Evolutionary conservation across 2,329 filamentous ascomycete species (phyloP), one percentile per base, ranked within the genome.

Genomic region (Microcyclospora pomicola): DNA sequence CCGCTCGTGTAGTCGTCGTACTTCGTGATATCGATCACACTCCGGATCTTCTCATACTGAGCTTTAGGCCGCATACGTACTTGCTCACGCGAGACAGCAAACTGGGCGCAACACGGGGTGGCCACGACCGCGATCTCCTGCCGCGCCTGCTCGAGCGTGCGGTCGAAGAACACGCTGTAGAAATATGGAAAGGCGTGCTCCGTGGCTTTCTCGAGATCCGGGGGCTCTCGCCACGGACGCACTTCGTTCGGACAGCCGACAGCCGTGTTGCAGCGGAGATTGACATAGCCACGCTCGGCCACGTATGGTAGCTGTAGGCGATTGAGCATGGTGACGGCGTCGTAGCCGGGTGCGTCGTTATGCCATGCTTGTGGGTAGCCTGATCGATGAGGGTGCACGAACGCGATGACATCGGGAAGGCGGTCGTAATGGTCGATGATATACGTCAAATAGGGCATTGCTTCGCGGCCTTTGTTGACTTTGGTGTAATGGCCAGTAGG

Each of bases 1-100:
- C 71, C 71, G 40, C 65, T 67, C 32, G 69, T 57, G 16, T 60
- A 63, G 54, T 73, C 70, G 2, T 54, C 53, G 38, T 71, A 47
- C 0, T 59, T 47, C 2, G 69, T 71, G 6, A 64, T 51, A 29
- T 63, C 37, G 13, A 74, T 49, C 67, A 70, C 72, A 3, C 60
- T 51, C 16, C 65, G 57, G 41, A 63, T 70, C 31, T 46, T 39
- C 40, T 49, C 42, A 35, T 60, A 61, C 24, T 59, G 55, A 5
- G 43, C 41, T 34, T 54, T 46, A 14, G 49, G 42, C 15, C 51
- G 35, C 39, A 45, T 45, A 37, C 44, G 39, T 3, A 61, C 45
- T 41, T 57, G 52, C 15, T 42, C 44, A 16, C 38, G 47, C 12
- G 46, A 51, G 2, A 61, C 59, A 9, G 51, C 59, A 39, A 61